A percentile compares a stretch with the other conserved stretches of the same genome.
These are phyloP conservation scores for Sclerotiophoma versabilis DNA, from an alignment of 2,329 filamentous ascomycete species.

Conservation along the genomic window DNA sequence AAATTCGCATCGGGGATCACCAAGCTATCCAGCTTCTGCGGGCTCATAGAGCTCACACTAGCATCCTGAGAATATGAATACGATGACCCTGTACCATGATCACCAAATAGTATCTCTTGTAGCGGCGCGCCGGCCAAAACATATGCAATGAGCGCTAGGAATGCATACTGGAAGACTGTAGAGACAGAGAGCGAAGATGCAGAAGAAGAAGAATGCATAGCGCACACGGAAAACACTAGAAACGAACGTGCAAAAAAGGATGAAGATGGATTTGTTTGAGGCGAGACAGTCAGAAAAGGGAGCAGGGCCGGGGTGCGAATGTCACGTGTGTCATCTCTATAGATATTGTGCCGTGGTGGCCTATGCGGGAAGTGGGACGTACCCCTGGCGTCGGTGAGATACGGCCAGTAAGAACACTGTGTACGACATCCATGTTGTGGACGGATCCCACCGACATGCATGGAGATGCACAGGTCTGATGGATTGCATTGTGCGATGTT, in stretches of 20 bases:
- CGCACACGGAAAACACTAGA: background rate
- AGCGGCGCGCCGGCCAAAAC: conserved; percentile 48
- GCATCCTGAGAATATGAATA: conserved; percentile 18
- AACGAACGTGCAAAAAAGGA: background rate
- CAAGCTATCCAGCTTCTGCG: conserved; percentile 45
- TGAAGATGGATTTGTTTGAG: background rate
- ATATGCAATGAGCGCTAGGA: conserved; percentile 41
- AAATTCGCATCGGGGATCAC: conserved; percentile 51
- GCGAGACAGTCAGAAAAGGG: background rate
- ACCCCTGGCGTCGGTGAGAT: background rate
- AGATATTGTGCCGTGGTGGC: too few species aligned
- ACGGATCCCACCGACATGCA: background rate
- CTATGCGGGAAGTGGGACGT: conserved; percentile 1
- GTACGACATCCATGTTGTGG: background rate
- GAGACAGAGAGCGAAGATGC: conserved; percentile 1
- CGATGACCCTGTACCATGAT: conserved; percentile 6
- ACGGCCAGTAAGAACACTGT: background rate
- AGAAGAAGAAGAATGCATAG: background rate
- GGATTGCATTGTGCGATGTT: background rate
- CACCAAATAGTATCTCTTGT: conserved; percentile 24
- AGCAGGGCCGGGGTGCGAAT: background rate
- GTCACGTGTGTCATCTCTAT: background rate
- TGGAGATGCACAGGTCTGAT: background rate
- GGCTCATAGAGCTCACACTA: conserved; percentile 18
- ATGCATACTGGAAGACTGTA: conserved; percentile 35